Percentiles rank a stretch among this genome's conserved stretches.
These are phyloP conservation scores for Uncinocarpus reesii DNA, from an alignment of 2,329 filamentous ascomycete genomes.

Conservation along the genomic window DNA sequence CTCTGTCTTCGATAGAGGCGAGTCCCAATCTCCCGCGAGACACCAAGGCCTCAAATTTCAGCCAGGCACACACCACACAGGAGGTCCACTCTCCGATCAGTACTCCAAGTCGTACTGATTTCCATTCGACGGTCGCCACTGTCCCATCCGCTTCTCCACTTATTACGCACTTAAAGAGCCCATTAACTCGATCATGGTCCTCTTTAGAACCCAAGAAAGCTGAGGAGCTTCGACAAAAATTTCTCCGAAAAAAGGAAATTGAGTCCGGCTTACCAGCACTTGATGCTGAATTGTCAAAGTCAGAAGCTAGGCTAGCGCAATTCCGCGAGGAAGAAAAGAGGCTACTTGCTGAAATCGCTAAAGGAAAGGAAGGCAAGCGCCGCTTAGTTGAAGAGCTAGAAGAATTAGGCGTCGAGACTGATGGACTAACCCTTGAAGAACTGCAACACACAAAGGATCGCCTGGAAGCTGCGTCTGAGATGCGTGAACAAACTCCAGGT, in stretches of 20 bases:
- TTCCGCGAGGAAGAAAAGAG: constrained; percentile 31
- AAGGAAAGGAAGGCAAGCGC: constrained; percentile 34
- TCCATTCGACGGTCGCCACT: not conserved
- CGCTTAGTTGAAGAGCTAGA: constrained; percentile 42
- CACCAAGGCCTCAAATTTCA: not conserved
- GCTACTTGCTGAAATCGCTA: constrained; percentile 38
- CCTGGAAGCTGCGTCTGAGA: not conserved
- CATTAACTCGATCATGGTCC: constrained; percentile 18
- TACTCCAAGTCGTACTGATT: not conserved
- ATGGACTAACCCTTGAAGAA: constrained; percentile 31
- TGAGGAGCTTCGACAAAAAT: constrained; percentile 30
- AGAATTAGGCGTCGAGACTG: constrained; percentile 40
- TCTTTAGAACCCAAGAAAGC: constrained; percentile 20
- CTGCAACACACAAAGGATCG: constrained; percentile 30
- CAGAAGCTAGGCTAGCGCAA: constrained; percentile 26
- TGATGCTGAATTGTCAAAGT: constrained; percentile 37
- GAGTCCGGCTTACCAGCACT: constrained; percentile 39
- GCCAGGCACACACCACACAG: not conserved
- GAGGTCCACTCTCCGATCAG: not conserved
- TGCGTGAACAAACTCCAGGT: constrained; percentile 1
- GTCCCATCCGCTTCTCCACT: not conserved
- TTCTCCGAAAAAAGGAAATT: constrained; percentile 40
- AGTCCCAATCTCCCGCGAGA: not conserved
- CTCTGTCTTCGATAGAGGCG: not conserved
- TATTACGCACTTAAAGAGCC: constrained; percentile 10